A percentile compares a stretch with the other conserved stretches of the same genome.
Conservation (phyloP, 1,284 basidiomycete genomes). For the Ganoderma lingzhi region DNA sequence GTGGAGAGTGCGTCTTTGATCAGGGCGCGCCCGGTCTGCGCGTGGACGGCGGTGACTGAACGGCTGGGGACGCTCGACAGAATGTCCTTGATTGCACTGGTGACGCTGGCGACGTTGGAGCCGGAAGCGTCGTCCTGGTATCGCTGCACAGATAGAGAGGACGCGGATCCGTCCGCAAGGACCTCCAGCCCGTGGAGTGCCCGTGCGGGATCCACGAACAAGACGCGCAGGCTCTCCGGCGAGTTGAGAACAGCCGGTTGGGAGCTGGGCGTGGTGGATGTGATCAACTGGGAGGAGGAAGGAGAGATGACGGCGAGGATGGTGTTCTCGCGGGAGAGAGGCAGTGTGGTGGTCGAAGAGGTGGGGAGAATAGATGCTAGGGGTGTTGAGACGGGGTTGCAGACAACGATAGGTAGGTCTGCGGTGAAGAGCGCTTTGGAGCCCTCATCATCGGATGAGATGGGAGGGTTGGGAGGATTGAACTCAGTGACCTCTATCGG, state of each 20-base stretch:
- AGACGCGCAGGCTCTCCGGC: slow-evolving; percentile 40
- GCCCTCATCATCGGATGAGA: slow-evolving; percentile 28
- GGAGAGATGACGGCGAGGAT: slow-evolving; percentile 56
- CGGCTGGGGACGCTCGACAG: slow-evolving; percentile 34
- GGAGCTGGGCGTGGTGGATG: slow-evolving; percentile 32
- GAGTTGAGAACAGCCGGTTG: slow-evolving; percentile 19
- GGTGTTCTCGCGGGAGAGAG: slow-evolving; percentile 57
- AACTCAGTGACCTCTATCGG: slow-evolving; percentile 60
- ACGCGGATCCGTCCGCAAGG: slow-evolving; percentile 54
- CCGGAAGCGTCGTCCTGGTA: slow-evolving; percentile 70
- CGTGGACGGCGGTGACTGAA: slow-evolving; percentile 36
- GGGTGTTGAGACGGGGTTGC: slow-evolving; percentile 62
- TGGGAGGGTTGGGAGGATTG: slow-evolving; percentile 34
- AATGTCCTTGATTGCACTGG: slow-evolving; percentile 47
- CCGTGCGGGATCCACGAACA: slow-evolving; percentile 63
- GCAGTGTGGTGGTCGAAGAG: slow-evolving; percentile 38
- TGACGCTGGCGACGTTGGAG: slow-evolving; percentile 64
- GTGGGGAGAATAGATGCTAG: slow-evolving; percentile 47
- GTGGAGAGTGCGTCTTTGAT: slow-evolving; percentile 46
- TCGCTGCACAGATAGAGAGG: slow-evolving; percentile 58
- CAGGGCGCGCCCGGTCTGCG: slow-evolving; percentile 44
- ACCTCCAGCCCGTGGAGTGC: slow-evolving; percentile 60
- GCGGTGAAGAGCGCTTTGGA: slow-evolving; percentile 49
- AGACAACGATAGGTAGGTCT: slow-evolving; percentile 66
- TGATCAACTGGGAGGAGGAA: slow-evolving; percentile 29